These are phyloP conservation scores for Juncus effusus DNA, from an alignment of 176 grass and related monocot species.

Conservation along the genomic window DNA sequence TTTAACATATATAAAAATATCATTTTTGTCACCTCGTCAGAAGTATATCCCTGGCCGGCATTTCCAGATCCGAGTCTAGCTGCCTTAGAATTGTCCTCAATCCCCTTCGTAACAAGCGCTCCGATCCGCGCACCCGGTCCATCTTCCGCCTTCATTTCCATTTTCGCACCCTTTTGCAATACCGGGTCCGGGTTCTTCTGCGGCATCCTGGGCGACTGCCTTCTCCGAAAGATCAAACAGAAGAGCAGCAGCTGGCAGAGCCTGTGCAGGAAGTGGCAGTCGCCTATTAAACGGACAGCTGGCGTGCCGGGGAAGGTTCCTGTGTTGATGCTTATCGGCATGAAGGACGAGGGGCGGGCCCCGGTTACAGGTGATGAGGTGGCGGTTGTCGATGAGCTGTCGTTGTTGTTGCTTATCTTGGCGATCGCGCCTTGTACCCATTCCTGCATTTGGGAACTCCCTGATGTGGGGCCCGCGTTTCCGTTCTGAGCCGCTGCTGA, in stretches of 20 bases:
- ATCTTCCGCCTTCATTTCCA: slow-evolving; percentile 75
- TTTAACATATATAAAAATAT: slow-evolving; percentile 1
- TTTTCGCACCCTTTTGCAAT: slow-evolving; percentile 72
- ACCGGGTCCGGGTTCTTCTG: slow-evolving; percentile 57
- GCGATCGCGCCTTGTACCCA: slow-evolving; percentile 99
- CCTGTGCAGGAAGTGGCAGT: slow-evolving; percentile 96
- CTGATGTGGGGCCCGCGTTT: slow-evolving; percentile 43
- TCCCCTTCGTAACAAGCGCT: slow-evolving; percentile 54
- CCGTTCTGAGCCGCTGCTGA: slow-evolving; percentile 74
- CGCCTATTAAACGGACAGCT: slow-evolving; percentile 94
- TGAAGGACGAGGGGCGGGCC: slow-evolving; percentile 70
- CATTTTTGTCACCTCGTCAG: slow-evolving; percentile 72
- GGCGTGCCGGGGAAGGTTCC: slow-evolving; percentile 98
- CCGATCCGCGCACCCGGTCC: slow-evolving; percentile 42
- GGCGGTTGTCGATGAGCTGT: slow-evolving; percentile 57
- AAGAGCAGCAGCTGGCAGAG: slow-evolving; percentile 89
- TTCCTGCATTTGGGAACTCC: slow-evolving; percentile 97
- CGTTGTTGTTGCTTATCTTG: slow-evolving; percentile 92
- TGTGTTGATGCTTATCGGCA: slow-evolving; percentile 97
- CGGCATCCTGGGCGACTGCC: slow-evolving; percentile 61
- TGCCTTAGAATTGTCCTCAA: slow-evolving; percentile 76
- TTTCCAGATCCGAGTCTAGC: slow-evolving; percentile 87
- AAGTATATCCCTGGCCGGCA: slow-evolving; percentile 96
- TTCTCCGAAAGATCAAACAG: slow-evolving; percentile 89
- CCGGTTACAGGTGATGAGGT: slow-evolving; percentile 63